Evolutionary conservation across 768 basidiomycete species (phyloP), one percentile per base, ranked within the genome.

Genomic region (Suillus placidus): DNA sequence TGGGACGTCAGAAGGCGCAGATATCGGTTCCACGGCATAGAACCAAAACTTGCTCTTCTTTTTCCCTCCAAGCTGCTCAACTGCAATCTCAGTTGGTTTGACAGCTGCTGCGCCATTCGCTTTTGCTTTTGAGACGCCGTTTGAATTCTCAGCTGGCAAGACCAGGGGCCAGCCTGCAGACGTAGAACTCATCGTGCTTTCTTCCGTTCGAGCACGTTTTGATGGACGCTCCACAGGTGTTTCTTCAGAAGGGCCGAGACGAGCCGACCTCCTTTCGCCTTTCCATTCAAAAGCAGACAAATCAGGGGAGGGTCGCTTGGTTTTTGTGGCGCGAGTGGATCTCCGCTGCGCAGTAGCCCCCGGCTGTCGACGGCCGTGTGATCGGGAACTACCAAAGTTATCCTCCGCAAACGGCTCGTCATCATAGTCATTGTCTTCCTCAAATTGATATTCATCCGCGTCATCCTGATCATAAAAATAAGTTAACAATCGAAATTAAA

Each of bases 41-140:
- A 90, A 89, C 92, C 93, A 93, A 74, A 88, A 94, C 72, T 91
- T 93, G 72, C 93, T 94, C 76, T 84, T 88, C 80, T 92, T 94
- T 80, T 89, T 92, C 67, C 92, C 92, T 40, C 85, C 87, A 30
- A 92, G 82, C 66, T 89, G 84, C 65, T 92, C 92, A 73, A 92
- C 68, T n/a, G 89, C 89, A 51, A 88, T 80, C 73, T 94, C 92
- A 42, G 82, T 88, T 16, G 90, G 85, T 72, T 88, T 92, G 68
- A 92, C 73, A 42, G 86, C 87, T 18, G 90, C 87, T 0, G 89
- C 87, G 52, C 89, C 86, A 56, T 83, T 82, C 20, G 73, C 77
- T 75, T 87, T 89, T 63, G 84, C 72, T 67, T 78, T 82, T 43
- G 85, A 69, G 61, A 80, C 83, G 26, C 72, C 75, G 38, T 73